phyloP scores from a whole-genome alignment of 306 rosid genomes.

The Prunus mira region DNA sequence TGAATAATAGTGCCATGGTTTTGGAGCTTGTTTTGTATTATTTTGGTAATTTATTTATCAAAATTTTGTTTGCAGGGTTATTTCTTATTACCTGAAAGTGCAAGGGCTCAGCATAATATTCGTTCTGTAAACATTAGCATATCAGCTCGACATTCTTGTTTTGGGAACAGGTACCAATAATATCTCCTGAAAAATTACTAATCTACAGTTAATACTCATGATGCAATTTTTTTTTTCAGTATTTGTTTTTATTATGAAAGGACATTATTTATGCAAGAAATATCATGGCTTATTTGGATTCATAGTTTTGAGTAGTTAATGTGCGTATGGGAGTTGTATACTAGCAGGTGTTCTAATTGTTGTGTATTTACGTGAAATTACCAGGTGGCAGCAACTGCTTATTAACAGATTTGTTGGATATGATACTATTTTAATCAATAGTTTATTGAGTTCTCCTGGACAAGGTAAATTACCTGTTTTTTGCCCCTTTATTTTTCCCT shows the following conservation, averaged over 20 bases:
- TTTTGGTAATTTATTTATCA: constrained; percentile 13
- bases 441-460: constrained; percentile 88
- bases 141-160: constrained; percentile 92
- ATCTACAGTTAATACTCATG: background rate
- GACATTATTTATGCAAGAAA: background rate
- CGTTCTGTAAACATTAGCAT: constrained; percentile 83
- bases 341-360: constrained; percentile 11
- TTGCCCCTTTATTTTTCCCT: background rate
- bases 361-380: constrained; percentile 8
- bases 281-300: background rate
- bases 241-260: background rate
- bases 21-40: constrained; percentile 20
- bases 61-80: constrained; percentile 60
- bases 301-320: constrained; percentile 2
- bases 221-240: background rate
- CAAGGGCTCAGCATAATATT: constrained; percentile 79
- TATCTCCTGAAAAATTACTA: background rate
- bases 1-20: constrained; percentile 6
- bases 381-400: constrained; percentile 98
- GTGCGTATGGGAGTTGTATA: constrained; percentile 3
- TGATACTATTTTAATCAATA: constrained; percentile 97
- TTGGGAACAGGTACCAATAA: constrained; percentile 89
- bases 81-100: constrained; percentile 90
- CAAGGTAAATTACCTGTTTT: constrained; percentile 55
- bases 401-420: constrained; percentile 96